Evolutionary conservation across 2,329 filamentous ascomycete species (phyloP).

Genomic region (Pseudogymnoascus sp.): DNA sequence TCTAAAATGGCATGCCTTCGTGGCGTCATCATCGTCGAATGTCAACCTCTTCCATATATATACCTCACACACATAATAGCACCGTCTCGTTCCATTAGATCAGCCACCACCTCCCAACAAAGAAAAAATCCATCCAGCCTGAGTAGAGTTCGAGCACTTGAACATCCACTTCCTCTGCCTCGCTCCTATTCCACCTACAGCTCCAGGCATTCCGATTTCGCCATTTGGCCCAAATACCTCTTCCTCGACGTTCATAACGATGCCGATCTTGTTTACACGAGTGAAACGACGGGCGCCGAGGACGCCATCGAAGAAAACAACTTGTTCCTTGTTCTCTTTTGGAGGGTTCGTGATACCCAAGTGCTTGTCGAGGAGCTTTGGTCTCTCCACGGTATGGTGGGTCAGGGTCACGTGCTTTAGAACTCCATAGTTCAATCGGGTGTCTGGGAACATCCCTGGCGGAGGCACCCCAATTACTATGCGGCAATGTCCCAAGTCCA

Average conservation of each 20-base stretch:
- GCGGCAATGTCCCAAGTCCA: slow-evolving; percentile 79
- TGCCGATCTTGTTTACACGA: slow-evolving; percentile 23
- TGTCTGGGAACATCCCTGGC: slow-evolving; percentile 52
- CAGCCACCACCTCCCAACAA: slow-evolving; percentile 15
- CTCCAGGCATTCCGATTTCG: slow-evolving; percentile 21
- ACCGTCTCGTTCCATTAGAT: not conserved
- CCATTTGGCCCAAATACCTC: slow-evolving; percentile 27
- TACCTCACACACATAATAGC: not conserved
- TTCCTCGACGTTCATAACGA: slow-evolving; percentile 26
- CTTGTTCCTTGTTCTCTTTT: slow-evolving; percentile 33
- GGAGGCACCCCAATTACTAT: slow-evolving; percentile 77
- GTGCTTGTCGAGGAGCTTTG: not conserved
- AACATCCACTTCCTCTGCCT: slow-evolving; percentile 83
- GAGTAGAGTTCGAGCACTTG: slow-evolving; percentile 47
- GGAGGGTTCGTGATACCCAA: not conserved
- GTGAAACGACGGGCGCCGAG: slow-evolving; percentile 44
- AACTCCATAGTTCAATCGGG: slow-evolving; percentile 56
- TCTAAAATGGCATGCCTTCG: slow-evolving; percentile 10
- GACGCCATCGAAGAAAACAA: slow-evolving; percentile 73
- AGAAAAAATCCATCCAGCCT: slow-evolving; percentile 28
- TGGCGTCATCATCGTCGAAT: slow-evolving; percentile 7
- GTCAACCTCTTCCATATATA: not conserved
- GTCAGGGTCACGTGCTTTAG: slow-evolving; percentile 83
- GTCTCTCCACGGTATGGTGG: slow-evolving; percentile 54
- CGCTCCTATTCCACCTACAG: slow-evolving; percentile 57